phyloP scores from a whole-genome alignment of 805 yeast species.

The Yamadazyma olivae region DNA sequence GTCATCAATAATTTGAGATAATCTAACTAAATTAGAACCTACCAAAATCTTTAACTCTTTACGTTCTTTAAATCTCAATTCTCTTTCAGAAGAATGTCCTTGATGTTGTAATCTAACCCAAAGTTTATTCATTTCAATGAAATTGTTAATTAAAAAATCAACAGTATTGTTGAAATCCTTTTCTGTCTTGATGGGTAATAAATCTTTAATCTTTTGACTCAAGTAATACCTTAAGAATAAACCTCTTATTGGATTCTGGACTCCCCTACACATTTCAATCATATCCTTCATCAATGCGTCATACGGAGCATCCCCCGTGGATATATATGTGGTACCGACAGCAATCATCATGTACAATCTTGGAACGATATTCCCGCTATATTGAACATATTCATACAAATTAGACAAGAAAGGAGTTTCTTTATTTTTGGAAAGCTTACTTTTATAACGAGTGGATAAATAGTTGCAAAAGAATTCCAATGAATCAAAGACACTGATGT shows the following conservation, averaged over 20 bases:
- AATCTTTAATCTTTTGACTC: slow-evolving; percentile 75
- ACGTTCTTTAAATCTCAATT: slow-evolving; percentile 72
- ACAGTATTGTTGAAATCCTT: slow-evolving; percentile 62
- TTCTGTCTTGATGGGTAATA: slow-evolving; percentile 43
- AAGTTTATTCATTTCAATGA: slow-evolving; percentile 94
- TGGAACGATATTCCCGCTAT: slow-evolving; percentile 91
- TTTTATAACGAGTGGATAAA: slow-evolving; percentile 64
- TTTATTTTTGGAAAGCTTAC: slow-evolving; percentile 46
- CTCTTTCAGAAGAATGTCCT: slow-evolving; percentile 83
- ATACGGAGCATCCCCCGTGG: slow-evolving; percentile 71
- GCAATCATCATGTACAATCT: slow-evolving; percentile 92
- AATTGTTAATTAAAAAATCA: slow-evolving; percentile 77
- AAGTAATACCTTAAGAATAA: slow-evolving; percentile 85
- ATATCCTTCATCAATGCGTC: slow-evolving; percentile 89
- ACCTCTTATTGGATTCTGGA: slow-evolving; percentile 93
- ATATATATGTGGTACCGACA: slow-evolving; percentile 87
- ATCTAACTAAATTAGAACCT: slow-evolving; percentile 86
- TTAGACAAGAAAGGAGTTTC: slow-evolving; percentile 60
- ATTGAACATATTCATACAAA: slow-evolving; percentile 90
- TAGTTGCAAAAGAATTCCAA: slow-evolving; percentile 64
- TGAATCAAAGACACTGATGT: slow-evolving; percentile 80
- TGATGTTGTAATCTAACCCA: slow-evolving; percentile 98
- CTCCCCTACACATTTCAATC: slow-evolving; percentile 97
- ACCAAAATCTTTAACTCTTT: slow-evolving; percentile 87
- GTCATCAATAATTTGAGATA: slow-evolving; percentile 80